Evolutionary conservation across 108 stramenopile species (phyloP).

Genomic region (Nitzschia palea): DNA sequence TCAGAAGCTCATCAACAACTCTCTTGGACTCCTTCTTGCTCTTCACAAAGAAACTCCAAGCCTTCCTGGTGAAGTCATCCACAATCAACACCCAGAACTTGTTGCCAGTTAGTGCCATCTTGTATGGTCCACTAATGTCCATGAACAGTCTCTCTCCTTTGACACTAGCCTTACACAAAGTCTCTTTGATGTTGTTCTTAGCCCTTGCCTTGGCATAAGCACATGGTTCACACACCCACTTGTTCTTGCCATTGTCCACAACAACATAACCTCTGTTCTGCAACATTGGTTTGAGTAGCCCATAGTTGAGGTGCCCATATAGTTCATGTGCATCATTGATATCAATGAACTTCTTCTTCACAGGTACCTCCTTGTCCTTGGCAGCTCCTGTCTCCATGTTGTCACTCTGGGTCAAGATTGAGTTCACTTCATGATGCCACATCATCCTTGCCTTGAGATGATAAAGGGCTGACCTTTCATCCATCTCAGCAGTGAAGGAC

Average conservation of each 20-base stretch:
- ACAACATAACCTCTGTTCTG: not conserved
- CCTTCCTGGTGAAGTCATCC: not conserved
- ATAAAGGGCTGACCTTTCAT: not conserved
- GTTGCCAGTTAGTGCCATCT: too few relatives aligned
- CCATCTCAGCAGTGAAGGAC: not conserved
- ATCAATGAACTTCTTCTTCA: not conserved
- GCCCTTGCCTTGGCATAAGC: not conserved
- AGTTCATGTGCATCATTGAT: not conserved
- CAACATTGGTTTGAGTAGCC: not conserved
- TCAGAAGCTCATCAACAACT: not conserved
- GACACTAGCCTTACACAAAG: not conserved
- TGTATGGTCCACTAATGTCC: not conserved
- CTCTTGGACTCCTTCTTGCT: not conserved
- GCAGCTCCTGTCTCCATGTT: not conserved
- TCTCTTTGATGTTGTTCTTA: not conserved
- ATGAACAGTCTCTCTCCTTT: not conserved
- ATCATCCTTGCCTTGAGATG: not conserved
- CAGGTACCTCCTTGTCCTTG: not conserved
- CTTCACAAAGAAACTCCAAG: not conserved
- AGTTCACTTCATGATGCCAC: not conserved
- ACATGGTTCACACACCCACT: slow-evolving; percentile 1
- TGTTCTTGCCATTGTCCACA: not conserved
- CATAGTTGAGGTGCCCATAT: not conserved
- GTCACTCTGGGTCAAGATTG: not conserved
- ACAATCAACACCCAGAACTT: not conserved